Conservation (phyloP, 1,284 basidiomycete species). For the Fomes fomentarius region DNA sequence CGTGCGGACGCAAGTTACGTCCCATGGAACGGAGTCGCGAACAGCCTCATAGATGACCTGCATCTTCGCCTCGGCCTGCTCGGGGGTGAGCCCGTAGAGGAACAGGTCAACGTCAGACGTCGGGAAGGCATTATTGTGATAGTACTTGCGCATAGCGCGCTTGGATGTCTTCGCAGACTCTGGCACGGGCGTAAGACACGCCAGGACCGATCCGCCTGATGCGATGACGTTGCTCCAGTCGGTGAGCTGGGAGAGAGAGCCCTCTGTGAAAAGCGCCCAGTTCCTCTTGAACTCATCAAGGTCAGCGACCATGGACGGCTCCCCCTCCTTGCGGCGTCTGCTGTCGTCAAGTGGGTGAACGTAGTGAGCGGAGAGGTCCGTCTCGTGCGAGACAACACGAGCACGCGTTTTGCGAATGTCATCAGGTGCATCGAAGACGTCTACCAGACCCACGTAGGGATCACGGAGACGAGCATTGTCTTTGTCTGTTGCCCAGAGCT, state of each 20-base stretch:
- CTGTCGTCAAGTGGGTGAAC: slow-evolving; percentile 35
- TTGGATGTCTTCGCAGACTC: slow-evolving; percentile 51
- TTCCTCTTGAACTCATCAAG: slow-evolving; percentile 61
- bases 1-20: slow-evolving; percentile 63
- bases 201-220: slow-evolving; percentile 60
- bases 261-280: slow-evolving; percentile 61
- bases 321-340: slow-evolving; percentile 36
- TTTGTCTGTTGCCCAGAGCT: slow-evolving; percentile 56
- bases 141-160: slow-evolving; percentile 56
- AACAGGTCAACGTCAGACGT: slow-evolving; percentile 68
- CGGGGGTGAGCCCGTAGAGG: slow-evolving; percentile 56
- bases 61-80: slow-evolving; percentile 63
- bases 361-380: slow-evolving; percentile 31
- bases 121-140: slow-evolving; percentile 54
- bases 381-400: slow-evolving; percentile 31
- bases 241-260: slow-evolving; percentile 54
- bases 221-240: slow-evolving; percentile 66
- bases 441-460: slow-evolving; percentile 57
- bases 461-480: slow-evolving; percentile 44
- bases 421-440: slow-evolving; percentile 52
- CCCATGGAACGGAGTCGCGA: slow-evolving; percentile 64
- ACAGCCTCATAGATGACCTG: slow-evolving; percentile 60
- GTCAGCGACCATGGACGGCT: slow-evolving; percentile 46
- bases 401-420: slow-evolving; percentile 47
- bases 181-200: slow-evolving; percentile 54